Conservation (phyloP, 371 early-diverging fungal genomes). For the Phascolomyces articulosus region DNA sequence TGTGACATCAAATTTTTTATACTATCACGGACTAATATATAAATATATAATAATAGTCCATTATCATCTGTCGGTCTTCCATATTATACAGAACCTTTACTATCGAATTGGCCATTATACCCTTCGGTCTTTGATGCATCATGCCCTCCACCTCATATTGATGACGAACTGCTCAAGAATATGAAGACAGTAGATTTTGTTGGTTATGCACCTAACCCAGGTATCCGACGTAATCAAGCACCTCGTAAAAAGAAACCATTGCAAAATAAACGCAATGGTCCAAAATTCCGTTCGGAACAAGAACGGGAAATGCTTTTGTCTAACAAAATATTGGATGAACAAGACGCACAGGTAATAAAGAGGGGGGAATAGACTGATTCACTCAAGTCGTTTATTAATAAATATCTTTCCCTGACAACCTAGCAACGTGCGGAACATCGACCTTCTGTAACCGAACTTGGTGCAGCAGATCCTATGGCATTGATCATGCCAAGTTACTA, state of each 20-base stretch:
- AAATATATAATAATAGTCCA: constrained; percentile 39
- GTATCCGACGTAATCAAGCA: constrained; percentile 79
- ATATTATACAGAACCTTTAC: constrained; percentile 72
- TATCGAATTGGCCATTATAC: constrained; percentile 75
- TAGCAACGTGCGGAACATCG: constrained; percentile 33
- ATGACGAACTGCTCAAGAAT: constrained; percentile 71
- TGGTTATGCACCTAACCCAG: constrained; percentile 89
- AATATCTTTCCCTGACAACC: background rate
- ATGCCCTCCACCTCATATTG: constrained; percentile 69
- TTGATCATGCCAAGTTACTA: constrained; percentile 69
- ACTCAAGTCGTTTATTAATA: no score
- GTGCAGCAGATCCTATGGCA: constrained; percentile 34
- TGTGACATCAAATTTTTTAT: no score
- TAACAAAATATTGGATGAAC: constrained; percentile 32
- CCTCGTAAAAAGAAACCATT: constrained; percentile 44
- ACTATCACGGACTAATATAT: no score
- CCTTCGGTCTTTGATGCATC: constrained; percentile 65
- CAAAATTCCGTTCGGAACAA: constrained; percentile 89
- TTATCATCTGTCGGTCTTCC: constrained; percentile 83
- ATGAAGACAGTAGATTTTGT: constrained; percentile 91
- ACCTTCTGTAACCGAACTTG: constrained; percentile 40
- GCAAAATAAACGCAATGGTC: constrained; percentile 51
- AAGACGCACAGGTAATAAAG: constrained; percentile 19
- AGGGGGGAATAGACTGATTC: background rate
- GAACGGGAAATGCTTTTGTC: constrained; percentile 67